These are phyloP conservation scores for Effrenium voratum DNA, from an alignment of 73 alveolate genomes.

Conservation along the genomic window DNA sequence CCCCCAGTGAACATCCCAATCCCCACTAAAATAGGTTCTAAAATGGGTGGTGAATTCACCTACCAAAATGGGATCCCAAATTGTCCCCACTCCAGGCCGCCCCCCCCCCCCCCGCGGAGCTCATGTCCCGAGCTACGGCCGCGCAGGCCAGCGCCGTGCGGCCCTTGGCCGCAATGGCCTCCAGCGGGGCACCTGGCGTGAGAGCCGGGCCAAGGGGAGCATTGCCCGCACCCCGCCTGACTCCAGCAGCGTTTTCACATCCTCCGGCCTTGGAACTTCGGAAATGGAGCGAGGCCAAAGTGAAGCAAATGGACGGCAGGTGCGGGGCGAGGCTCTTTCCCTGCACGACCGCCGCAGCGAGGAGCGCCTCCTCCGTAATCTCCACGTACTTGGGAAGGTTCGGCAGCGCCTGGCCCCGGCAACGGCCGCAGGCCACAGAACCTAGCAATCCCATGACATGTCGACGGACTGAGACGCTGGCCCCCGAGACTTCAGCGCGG, in stretches of 20 bases:
- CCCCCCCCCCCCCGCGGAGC: too few relatives aligned
- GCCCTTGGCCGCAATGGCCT: constrained; percentile 76
- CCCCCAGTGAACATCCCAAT: background rate
- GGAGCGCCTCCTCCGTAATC: constrained; percentile 69
- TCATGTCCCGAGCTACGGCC: constrained; percentile 13
- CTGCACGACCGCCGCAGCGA: constrained; percentile 87
- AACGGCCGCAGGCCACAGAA: too few relatives aligned
- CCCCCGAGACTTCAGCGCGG: too few relatives aligned
- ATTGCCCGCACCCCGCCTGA: constrained; percentile 28
- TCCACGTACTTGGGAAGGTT: constrained; percentile 64
- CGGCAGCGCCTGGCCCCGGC: too few relatives aligned
- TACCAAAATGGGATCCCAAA: background rate
- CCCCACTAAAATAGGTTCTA: background rate
- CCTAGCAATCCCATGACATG: too few relatives aligned
- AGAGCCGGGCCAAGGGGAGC: too few relatives aligned
- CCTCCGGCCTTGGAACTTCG: constrained; percentile 39
- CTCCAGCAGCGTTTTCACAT: constrained; percentile 44
- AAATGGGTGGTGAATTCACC: background rate
- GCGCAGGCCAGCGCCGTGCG: constrained; percentile 91
- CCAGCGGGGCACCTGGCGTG: constrained; percentile 64
- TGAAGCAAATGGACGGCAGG: too few relatives aligned
- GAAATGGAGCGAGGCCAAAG: too few relatives aligned
- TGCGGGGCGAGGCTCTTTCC: constrained; percentile 41
- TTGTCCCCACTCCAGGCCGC: too few relatives aligned
- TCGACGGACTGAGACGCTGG: too few relatives aligned